Conservation (phyloP, 2,329 filamentous ascomycete genomes). For the Paramyrothecium sp. region DNA sequence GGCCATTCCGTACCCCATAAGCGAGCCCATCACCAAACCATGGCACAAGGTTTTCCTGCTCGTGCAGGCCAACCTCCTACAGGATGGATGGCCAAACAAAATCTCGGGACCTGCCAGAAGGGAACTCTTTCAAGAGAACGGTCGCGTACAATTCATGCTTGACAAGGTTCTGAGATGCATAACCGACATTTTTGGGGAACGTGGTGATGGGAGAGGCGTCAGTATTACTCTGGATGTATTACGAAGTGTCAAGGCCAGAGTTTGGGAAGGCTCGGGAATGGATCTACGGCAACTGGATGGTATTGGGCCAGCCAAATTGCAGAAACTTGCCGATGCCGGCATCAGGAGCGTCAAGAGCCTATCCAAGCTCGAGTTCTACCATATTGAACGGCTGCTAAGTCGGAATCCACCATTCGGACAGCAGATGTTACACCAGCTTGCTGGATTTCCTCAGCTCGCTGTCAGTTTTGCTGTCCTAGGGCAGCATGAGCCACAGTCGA, state of each 20-base stretch:
- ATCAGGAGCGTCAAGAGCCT: constrained; percentile 73
- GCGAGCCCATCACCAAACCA: constrained; percentile 48
- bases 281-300: constrained; percentile 82
- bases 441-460: constrained; percentile 64
- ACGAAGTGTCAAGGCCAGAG: constrained; percentile 70
- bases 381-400: constrained; percentile 74
- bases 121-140: constrained; percentile 28
- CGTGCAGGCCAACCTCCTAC: constrained; percentile 68
- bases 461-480: constrained; percentile 35
- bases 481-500: constrained; percentile 3
- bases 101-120: constrained; percentile 28
- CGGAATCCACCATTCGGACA: constrained; percentile 82
- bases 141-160: constrained; percentile 28
- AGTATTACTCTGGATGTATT: constrained; percentile 73
- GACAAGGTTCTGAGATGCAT: constrained; percentile 34
- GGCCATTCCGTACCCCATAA: constrained; percentile 34
- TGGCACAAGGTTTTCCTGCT: constrained; percentile 76
- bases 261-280: constrained; percentile 79
- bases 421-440: constrained; percentile 62
- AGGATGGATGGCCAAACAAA: constrained; percentile 58
- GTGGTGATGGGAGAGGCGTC: constrained; percentile 62
- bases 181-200: constrained; percentile 34
- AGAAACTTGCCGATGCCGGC: constrained; percentile 69
- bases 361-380: constrained; percentile 61
- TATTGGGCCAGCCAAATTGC: constrained; percentile 72